These are phyloP conservation scores for Phytophthora citrophthora DNA, from an alignment of 352 stramenopile species.

Conservation along the genomic window DNA sequence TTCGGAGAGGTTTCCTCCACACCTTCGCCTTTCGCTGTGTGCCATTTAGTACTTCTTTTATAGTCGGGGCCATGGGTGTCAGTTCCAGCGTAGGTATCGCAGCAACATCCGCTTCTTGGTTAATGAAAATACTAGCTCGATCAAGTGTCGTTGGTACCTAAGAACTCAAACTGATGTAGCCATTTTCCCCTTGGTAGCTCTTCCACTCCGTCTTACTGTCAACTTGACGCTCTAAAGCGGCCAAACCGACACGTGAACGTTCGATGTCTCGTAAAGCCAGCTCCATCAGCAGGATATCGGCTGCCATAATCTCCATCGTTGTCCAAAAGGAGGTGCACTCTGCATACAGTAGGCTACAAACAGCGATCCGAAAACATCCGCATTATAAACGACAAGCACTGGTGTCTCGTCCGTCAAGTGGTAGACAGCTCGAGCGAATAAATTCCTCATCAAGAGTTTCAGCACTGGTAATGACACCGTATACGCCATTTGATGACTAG, in stretches of 20 bases:
- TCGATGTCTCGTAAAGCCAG: conserved; percentile 2
- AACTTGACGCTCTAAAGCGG: conserved; percentile 5
- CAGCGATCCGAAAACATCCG: conserved; percentile 3
- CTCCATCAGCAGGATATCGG: conserved; percentile 1
- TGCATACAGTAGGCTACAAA: conserved; percentile 15
- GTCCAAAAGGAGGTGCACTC: conserved; percentile 10
- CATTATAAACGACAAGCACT: too few species aligned
- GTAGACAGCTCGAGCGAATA: conserved; percentile 2
- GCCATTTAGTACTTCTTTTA: background rate
- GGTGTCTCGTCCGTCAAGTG: conserved; percentile 1
- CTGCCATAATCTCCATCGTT: conserved; percentile 7
- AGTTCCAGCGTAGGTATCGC: background rate
- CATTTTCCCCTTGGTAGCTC: background rate
- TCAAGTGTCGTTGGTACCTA: too few species aligned
- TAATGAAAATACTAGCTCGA: too few species aligned
- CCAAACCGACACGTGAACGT: background rate
- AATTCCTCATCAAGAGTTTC: conserved; percentile 4
- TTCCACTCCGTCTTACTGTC: background rate
- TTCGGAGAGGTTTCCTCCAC: background rate
- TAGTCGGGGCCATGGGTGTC: background rate
- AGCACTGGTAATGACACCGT: background rate
- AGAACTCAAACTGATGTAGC: too few species aligned
- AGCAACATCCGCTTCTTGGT: too few species aligned
- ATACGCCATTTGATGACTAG: background rate
- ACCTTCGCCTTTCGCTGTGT: too few species aligned